Evolutionary conservation across 805 yeast species (phyloP).

Genomic region (Ogataea paraovalis): DNA sequence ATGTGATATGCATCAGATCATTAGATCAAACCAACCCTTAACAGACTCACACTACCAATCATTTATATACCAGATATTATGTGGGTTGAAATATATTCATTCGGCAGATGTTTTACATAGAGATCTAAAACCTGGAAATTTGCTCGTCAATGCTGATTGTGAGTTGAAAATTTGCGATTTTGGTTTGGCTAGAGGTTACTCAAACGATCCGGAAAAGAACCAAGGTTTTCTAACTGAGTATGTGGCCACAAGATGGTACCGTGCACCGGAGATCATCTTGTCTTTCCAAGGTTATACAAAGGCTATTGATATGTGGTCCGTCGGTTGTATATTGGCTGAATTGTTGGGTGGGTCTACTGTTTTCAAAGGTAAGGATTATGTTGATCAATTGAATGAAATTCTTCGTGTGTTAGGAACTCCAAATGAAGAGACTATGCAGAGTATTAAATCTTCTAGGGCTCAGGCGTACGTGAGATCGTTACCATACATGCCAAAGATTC

Average conservation of each 20-base stretch:
- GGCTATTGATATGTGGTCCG: conserved; percentile 97
- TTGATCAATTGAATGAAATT: conserved; percentile 89
- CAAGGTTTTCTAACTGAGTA: conserved; percentile 96
- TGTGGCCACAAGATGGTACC: conserved; percentile 97
- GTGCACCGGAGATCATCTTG: conserved; percentile 97
- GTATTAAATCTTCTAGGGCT: conserved; percentile 83
- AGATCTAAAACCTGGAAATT: conserved; percentile 91
- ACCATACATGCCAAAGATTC: conserved; percentile 77
- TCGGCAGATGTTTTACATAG: conserved; percentile 94
- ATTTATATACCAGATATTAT: conserved; percentile 84
- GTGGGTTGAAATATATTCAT: conserved; percentile 92
- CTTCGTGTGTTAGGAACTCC: conserved; percentile 91
- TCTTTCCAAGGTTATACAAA: conserved; percentile 92
- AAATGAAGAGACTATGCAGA: conserved; percentile 58
- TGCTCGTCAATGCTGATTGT: conserved; percentile 92
- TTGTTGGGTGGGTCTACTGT: conserved; percentile 86
- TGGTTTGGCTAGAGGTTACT: conserved; percentile 91
- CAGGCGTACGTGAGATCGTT: conserved; percentile 86
- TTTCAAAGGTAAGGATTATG: conserved; percentile 94
- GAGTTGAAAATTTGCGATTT: conserved; percentile 95
- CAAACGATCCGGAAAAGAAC: conserved; percentile 75
- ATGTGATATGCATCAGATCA: conserved; percentile 97
- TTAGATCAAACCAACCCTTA: conserved; percentile 86
- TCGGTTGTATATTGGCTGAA: conserved; percentile 95
- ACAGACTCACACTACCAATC: conserved; percentile 95